Evolutionary conservation across 371 early-diverging fungal genomes (phyloP).

Genomic region (Sporodiniella umbellata): DNA sequence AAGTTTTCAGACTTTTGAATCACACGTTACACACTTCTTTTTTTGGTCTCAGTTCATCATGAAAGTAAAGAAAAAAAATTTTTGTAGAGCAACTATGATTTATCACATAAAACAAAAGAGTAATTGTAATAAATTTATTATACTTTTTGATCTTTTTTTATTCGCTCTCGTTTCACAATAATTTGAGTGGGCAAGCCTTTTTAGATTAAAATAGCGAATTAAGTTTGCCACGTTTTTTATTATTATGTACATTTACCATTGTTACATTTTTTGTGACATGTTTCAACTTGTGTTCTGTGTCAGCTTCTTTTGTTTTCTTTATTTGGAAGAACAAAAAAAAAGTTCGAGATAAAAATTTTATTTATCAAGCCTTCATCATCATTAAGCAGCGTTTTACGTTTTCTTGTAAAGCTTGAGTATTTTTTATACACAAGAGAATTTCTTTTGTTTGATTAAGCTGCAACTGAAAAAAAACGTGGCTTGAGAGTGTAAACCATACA

Average conservation of each 20-base stretch:
- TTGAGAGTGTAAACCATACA: no score
- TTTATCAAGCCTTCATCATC: not conserved
- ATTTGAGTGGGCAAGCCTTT: no score
- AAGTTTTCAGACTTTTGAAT: no score
- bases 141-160: not conserved
- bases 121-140: no score
- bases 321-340: not conserved
- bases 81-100: no score
- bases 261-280: slow-evolving; percentile 4
- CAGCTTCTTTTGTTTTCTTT: not conserved
- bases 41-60: not conserved
- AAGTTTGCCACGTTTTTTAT: slow-evolving; percentile 3
- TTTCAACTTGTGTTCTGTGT: not conserved
- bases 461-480: no score
- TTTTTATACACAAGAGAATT: no score
- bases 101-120: no score
- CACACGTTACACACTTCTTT: not conserved
- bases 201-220: not conserved
- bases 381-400: no score
- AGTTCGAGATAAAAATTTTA: not conserved
- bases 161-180: not conserved
- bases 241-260: slow-evolving; percentile 1
- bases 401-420: no score
- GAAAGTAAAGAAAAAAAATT: not conserved
- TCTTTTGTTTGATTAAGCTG: no score